Base-by-base conservation (phyloP, 768 basidiomycete genomes). In the Pholiota conissans region DNA sequence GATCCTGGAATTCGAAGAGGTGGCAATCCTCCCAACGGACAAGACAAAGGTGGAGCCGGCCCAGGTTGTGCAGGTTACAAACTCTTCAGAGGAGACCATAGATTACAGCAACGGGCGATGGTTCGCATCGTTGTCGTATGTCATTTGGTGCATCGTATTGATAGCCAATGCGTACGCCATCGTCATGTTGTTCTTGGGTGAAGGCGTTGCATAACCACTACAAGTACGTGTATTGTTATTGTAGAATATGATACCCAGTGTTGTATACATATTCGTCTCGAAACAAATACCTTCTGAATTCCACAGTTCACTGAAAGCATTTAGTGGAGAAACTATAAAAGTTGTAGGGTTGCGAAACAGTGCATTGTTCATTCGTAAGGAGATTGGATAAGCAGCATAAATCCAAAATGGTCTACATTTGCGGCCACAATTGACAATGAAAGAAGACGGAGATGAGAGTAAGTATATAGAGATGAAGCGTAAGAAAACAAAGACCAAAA, bases 151-250 rank as follows among this genome's bases (percentile, higher is more conserved):
- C 3, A 69, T 84, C 30, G 74, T 84, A 2, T 51, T 79, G n/a
- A 56, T 78, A 27, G 82, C 84, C 14, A 84, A 85, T 59, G 68
- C 62, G 18, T 84, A 84, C 64, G 83, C 81, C 24, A 77, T 84
- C 40, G 78, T 76, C 5, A 73, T 76, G 69, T 66, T 85, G 13
- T 51, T 68, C 40, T 14, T 67, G 30, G 32, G 58, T 40, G 34
- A 48, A 48, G 32, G 55, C 10, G 35, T 35, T 49, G 47, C 27
- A 24, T 46, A 54, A 37, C 34, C 34, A 39, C 10, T 24, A 20
- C 42, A 27, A 18, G 16, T 40, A 52, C 26, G 29, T 52, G 52
- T 52, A 46, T 46, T 47, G 42, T 45, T 22, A 42, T 54, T 20
- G 20, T 54, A 40, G 39, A 24, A 26, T n/a, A n/a, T n/a, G n/a